These are phyloP conservation scores for Trypanosoma avium DNA, from an alignment of 208 protist genomes.

Conservation along the genomic window DNA sequence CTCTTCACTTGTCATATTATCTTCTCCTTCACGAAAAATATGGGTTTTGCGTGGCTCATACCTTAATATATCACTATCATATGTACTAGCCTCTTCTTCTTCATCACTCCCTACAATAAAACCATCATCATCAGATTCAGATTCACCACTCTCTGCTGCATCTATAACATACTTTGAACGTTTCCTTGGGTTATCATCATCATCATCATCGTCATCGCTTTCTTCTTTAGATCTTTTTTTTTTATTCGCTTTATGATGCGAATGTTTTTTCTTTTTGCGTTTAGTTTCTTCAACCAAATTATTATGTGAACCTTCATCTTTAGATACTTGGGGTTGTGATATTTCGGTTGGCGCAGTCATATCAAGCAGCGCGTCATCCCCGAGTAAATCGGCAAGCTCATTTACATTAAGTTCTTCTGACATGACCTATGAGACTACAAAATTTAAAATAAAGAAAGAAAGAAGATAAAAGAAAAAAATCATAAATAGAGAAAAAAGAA, in stretches of 20 bases:
- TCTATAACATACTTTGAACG: constrained; percentile 50
- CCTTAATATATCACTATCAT: constrained; percentile 13
- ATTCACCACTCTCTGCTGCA: constrained; percentile 40
- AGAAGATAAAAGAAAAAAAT: constrained; percentile 32
- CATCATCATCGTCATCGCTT: constrained; percentile 23
- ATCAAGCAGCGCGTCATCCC: constrained; percentile 20
- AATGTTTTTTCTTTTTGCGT: constrained; percentile 15
- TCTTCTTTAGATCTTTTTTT: constrained; percentile 21
- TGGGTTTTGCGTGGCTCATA: constrained; percentile 32
- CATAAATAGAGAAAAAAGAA: too few relatives aligned
- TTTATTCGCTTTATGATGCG: constrained; percentile 20
- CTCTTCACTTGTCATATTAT: constrained; percentile 69
- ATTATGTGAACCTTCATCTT: not conserved
- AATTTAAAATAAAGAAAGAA: constrained; percentile 22
- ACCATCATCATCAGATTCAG: constrained; percentile 32
- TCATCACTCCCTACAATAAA: constrained; percentile 56
- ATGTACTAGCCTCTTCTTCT: constrained; percentile 28
- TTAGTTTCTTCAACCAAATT: not conserved
- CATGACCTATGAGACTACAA: constrained; percentile 30
- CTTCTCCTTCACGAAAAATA: constrained; percentile 72
- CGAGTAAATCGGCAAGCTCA: constrained; percentile 69
- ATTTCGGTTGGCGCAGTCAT: constrained; percentile 3
- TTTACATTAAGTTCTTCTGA: constrained; percentile 66
- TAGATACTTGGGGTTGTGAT: not conserved
- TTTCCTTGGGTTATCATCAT: constrained; percentile 28